These are phyloP conservation scores for Furcasterigmium furcatum DNA, from an alignment of 2,329 filamentous ascomycete species.

Conservation along the genomic window DNA sequence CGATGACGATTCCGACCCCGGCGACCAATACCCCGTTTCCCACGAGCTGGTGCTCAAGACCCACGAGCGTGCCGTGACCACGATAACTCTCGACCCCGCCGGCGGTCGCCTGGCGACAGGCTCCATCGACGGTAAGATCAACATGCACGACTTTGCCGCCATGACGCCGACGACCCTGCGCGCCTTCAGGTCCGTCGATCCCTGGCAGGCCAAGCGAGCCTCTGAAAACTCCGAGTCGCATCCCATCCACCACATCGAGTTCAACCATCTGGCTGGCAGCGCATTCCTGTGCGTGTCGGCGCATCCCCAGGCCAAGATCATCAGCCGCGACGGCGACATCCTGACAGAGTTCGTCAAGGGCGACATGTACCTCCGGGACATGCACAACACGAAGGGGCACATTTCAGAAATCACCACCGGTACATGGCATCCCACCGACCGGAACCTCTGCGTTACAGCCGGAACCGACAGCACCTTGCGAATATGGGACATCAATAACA, in stretches of 20 bases:
- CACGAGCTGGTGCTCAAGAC: constrained; percentile 93
- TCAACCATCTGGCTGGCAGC: constrained; percentile 77
- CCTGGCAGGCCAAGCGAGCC: constrained; percentile 70
- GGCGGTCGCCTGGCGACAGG: constrained; percentile 85
- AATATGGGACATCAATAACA: constrained; percentile 95
- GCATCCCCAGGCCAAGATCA: constrained; percentile 83
- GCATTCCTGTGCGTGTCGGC: constrained; percentile 85
- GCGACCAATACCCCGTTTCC: constrained; percentile 86
- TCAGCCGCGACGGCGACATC: constrained; percentile 84
- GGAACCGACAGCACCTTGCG: constrained; percentile 93
- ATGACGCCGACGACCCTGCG: constrained; percentile 94
- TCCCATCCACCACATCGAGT: constrained; percentile 80
- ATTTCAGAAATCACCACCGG: constrained; percentile 87
- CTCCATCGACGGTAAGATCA: constrained; percentile 86
- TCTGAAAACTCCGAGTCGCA: constrained; percentile 76
- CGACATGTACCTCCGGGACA: constrained; percentile 96
- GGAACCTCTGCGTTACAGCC: constrained; percentile 82
- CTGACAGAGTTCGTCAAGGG: constrained; percentile 91
- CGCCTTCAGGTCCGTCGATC: constrained; percentile 90
- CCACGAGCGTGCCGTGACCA: constrained; percentile 83
- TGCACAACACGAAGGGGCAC: constrained; percentile 97
- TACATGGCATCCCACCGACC: constrained; percentile 86
- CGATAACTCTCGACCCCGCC: constrained; percentile 78
- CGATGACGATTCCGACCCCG: constrained; percentile 64
- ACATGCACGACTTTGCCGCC: constrained; percentile 90